Percentiles rank a stretch among this genome's conserved stretches.
These are phyloP conservation scores for Chamaecyparis obtusa DNA, from an alignment of 75 land plant species.

Conservation along the genomic window DNA sequence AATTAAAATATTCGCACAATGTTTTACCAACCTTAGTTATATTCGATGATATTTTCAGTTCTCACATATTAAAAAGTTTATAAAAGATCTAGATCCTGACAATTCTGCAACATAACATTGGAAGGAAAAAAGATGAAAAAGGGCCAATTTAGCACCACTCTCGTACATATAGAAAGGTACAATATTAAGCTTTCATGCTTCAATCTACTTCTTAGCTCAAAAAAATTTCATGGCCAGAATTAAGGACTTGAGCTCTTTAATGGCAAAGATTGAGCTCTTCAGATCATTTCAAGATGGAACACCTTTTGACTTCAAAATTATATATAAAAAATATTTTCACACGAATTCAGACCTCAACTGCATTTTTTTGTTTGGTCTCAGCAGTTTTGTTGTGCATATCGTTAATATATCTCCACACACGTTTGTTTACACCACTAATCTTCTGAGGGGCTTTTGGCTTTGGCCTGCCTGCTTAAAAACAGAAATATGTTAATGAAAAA, in stretches of 20 bases:
- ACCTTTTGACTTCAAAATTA: neutral
- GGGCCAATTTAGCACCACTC: neutral
- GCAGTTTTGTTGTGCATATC: neutral
- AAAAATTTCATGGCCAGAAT: neutral
- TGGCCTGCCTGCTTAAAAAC: neutral
- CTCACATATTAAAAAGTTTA: too few species aligned
- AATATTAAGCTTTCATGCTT: neutral
- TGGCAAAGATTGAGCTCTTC: neutral
- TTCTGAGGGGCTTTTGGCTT: neutral
- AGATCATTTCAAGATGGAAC: neutral
- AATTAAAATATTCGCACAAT: too few species aligned
- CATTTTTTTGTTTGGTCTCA: neutral
- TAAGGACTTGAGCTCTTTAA: neutral
- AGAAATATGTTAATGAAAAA: neutral
- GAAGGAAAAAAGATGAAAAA: neutral
- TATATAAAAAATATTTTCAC: neutral
- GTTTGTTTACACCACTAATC: constrained; percentile 12
- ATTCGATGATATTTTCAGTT: too few species aligned
- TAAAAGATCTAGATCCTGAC: too few species aligned
- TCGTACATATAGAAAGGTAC: neutral
- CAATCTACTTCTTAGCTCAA: neutral
- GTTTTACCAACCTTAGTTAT: too few species aligned
- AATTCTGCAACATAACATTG: too few species aligned
- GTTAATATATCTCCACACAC: neutral
- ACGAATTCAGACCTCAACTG: neutral